A percentile compares a stretch with the other conserved stretches of the same genome.
Evolutionary conservation across 106 monocot genomes (phyloP).

Genomic region (Acorus gramineus): DNA sequence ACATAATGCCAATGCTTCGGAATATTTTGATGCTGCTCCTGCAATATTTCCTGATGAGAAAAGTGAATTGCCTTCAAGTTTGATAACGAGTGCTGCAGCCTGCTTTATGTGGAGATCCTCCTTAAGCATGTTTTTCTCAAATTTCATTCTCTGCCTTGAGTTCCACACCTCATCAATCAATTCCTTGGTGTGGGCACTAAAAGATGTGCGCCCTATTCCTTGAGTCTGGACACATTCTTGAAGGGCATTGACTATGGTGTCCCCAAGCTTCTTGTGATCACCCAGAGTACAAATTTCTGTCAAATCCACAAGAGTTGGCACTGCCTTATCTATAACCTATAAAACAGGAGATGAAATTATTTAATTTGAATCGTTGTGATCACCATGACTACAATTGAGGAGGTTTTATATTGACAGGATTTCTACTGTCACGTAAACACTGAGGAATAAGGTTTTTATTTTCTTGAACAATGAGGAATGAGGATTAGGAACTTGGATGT

Average conservation of each 20-base stretch:
- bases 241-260: conserved; percentile 47
- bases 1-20: conserved; percentile 86
- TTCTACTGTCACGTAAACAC: too few species aligned
- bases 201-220: conserved; percentile 8
- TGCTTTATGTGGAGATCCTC: conserved; percentile 89
- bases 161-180: conserved; percentile 48
- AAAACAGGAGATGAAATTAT: conserved; percentile 3
- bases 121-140: conserved; percentile 75
- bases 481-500: too few species aligned
- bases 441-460: too few species aligned
- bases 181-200: conserved; percentile 33
- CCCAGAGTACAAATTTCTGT: conserved; percentile 57
- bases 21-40: conserved; percentile 79
- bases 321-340: conserved; percentile 78
- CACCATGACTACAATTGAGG: too few species aligned
- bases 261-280: conserved; percentile 70
- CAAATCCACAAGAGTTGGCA: conserved; percentile 51
- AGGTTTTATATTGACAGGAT: too few species aligned
- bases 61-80: conserved; percentile 87
- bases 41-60: conserved; percentile 82
- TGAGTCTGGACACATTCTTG: conserved; percentile 41
- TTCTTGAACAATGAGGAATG: too few species aligned
- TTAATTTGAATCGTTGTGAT: too few species aligned
- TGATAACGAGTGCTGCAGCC: conserved; percentile 72
- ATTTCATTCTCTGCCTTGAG: conserved; percentile 51